Conservation (phyloP, 345 rosid genomes). For the Corchorus olitorius region DNA sequence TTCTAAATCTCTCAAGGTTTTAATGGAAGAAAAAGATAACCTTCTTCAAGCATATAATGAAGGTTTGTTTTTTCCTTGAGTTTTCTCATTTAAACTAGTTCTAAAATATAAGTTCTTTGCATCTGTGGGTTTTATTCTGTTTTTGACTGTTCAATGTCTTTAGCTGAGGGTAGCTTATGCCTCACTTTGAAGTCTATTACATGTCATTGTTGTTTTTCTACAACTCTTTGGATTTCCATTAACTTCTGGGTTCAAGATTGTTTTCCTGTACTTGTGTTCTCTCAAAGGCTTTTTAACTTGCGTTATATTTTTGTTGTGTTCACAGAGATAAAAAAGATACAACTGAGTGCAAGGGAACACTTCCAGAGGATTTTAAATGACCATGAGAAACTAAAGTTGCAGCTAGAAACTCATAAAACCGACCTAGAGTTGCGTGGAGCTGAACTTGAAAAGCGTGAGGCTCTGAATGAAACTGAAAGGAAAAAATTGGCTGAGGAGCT, state of each 20-base stretch:
- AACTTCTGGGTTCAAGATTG: background rate
- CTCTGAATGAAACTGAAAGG: slow-evolving; percentile 77
- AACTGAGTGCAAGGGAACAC: slow-evolving; percentile 72
- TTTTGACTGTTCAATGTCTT: slow-evolving; percentile 2
- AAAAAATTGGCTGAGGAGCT: slow-evolving; percentile 64
- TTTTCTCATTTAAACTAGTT: slow-evolving; percentile 6
- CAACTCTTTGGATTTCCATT: background rate
- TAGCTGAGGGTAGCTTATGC: background rate
- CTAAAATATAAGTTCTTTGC: background rate
- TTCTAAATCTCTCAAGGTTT: slow-evolving; percentile 38
- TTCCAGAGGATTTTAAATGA: slow-evolving; percentile 75
- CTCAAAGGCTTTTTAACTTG: background rate
- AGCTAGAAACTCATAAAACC: slow-evolving; percentile 69
- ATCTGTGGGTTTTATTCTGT: background rate
- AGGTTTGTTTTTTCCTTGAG: slow-evolving; percentile 47
- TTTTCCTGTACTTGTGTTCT: background rate
- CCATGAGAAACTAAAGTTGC: slow-evolving; percentile 80
- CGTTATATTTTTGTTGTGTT: slow-evolving; percentile 15
- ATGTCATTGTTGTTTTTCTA: background rate
- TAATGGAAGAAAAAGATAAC: slow-evolving; percentile 77
- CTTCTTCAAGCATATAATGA: slow-evolving; percentile 74
- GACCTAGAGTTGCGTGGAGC: slow-evolving; percentile 70
- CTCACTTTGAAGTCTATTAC: background rate
- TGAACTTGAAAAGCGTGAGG: slow-evolving; percentile 82
- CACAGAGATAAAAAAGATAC: slow-evolving; percentile 79